These are phyloP conservation scores for Boletellus deceptivus DNA, from an alignment of 1,284 basidiomycete species.

Conservation along the genomic window DNA sequence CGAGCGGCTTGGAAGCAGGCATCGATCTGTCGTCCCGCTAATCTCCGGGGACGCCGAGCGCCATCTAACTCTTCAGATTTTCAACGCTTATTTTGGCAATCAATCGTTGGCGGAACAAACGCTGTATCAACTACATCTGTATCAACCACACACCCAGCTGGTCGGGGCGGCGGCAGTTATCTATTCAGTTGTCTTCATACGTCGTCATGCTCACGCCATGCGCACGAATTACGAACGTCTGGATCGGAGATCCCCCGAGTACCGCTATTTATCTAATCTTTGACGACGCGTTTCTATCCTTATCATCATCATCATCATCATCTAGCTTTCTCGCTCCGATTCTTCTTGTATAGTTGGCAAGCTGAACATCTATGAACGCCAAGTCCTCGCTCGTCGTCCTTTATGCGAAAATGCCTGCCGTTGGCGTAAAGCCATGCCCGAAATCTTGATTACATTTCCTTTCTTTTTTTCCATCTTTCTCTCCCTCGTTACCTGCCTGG, in stretches of 20 bases:
- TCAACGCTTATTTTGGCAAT: conserved; percentile 15
- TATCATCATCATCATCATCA: conserved; percentile 17
- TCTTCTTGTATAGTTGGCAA: conserved; percentile 17
- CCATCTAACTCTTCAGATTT: conserved; percentile 17
- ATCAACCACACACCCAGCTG: conserved; percentile 27
- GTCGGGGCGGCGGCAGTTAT: conserved; percentile 22
- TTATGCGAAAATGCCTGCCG: conserved; percentile 6
- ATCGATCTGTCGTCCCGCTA: conserved; percentile 29
- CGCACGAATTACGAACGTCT: conserved; percentile 30
- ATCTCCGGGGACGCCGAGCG: conserved; percentile 9
- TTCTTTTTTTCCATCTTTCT: background rate
- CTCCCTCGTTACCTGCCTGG: conserved; percentile 18
- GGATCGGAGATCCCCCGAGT: conserved; percentile 14
- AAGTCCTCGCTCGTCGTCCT: conserved; percentile 2
- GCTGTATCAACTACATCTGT: conserved; percentile 34
- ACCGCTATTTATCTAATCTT: conserved; percentile 22
- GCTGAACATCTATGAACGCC: conserved; percentile 3
- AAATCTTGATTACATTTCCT: conserved; percentile 12
- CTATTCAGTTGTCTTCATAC: conserved; percentile 32
- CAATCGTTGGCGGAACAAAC: conserved; percentile 27
- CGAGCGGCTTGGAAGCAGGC: conserved; percentile 25
- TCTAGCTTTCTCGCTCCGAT: conserved; percentile 19
- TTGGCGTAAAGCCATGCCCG: conserved; percentile 4
- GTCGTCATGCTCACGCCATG: conserved; percentile 15
- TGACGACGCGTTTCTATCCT: conserved; percentile 25